Evolutionary conservation across 345 rosid genomes (phyloP), one percentile per base, ranked within the genome.

Genomic region (Populus deltoides): DNA sequence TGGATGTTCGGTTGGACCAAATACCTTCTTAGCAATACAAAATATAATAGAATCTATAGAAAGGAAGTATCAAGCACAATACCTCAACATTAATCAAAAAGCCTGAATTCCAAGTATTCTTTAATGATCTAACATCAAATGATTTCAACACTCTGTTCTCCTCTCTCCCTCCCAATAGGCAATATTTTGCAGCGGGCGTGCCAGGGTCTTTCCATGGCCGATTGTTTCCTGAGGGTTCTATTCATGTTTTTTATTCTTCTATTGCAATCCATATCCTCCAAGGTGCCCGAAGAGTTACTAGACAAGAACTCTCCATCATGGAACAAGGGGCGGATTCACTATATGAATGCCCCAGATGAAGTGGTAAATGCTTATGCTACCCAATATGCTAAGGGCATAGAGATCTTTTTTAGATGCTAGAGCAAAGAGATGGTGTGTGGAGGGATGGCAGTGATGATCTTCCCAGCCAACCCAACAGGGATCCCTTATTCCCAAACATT

Each of bases 1-100:
- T 82, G 97, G 97, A 72, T 92, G 94, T 77, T 90, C 94, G 10
- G 90, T 82, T 0, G 94, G 94, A 45, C 90, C 94, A 72, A 92
- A 90, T 78, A 83, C 94, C 45, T 62, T 90, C 67, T 24, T 68
- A 20, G 75, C 89, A 36, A 73, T 90, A 63, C 83, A 87, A 55
- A 83, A 88, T 79, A 59, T 90, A 36, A 55, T 89, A 41, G 75
- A 81, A 51, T 83, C 76, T 22, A 67, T 88, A 1, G 68, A 81
- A 81, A 36, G 47, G 20, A 90, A 66, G 70, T 77, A 63, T 72
- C 71, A 47, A 59, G 20, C 85, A 36, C 80, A 82, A 43, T 74
- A 63, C 35, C 65, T 73, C 4, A 70, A 33, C 35, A 33, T 63
- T 15, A 15, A 78, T 49, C 45, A 59, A 68, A n/a, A 57, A 1